These are phyloP conservation scores for Cladosporium sp. DNA, from an alignment of 2,329 filamentous ascomycete genomes.

Conservation along the genomic window DNA sequence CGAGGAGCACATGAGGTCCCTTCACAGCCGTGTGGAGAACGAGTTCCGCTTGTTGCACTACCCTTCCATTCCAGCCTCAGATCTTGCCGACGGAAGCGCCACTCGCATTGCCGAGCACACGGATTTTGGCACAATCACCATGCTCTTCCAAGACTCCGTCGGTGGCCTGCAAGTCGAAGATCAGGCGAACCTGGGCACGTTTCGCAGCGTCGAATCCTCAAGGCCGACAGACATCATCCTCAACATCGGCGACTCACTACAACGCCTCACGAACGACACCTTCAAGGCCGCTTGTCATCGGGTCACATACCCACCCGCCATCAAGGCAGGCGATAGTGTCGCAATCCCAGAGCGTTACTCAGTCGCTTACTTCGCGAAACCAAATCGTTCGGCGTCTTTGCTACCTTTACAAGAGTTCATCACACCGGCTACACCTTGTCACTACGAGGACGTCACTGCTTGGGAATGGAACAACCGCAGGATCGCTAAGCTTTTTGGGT, in stretches of 20 bases:
- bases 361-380: conserved; percentile 1
- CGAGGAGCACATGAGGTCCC: not conserved
- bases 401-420: too few species aligned
- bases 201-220: not conserved
- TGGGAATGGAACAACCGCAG: not conserved
- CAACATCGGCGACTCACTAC: conserved; percentile 6
- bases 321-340: not conserved
- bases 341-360: not conserved
- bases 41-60: conserved; percentile 11
- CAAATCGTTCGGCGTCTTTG: not conserved
- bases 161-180: conserved; percentile 39
- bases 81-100: not conserved
- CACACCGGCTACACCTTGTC: not conserved
- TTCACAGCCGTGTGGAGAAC: not conserved
- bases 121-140: conserved; percentile 41
- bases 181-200: conserved; percentile 12
- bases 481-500: not conserved
- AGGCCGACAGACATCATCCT: not conserved
- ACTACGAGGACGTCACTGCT: not conserved
- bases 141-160: conserved; percentile 40
- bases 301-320: not conserved
- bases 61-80: not conserved
- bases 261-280: not conserved
- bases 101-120: conserved; percentile 38
- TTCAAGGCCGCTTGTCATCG: conserved; percentile 1